A percentile compares a stretch with the other conserved stretches of the same genome.
Evolutionary conservation across 345 rosid species (phyloP).

Genomic region (Trapa bicornis): DNA sequence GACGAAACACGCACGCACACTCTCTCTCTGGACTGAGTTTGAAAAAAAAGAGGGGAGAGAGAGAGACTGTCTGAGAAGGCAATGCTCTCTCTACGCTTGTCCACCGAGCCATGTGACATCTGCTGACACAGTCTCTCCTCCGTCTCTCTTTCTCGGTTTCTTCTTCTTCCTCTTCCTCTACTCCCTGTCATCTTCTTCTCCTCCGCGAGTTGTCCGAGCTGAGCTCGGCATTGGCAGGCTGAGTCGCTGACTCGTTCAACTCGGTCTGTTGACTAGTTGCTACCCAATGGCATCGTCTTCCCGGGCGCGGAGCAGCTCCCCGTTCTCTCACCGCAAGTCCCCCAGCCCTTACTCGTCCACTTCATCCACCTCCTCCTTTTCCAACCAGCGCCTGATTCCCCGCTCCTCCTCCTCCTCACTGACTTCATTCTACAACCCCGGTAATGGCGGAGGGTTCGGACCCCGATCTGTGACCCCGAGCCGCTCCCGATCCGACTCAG

Average conservation of each 20-base stretch:
- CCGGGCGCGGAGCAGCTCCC: conserved; percentile 77
- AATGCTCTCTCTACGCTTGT: conserved; percentile 39
- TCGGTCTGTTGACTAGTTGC: conserved; percentile 20
- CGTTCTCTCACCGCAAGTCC: conserved; percentile 59
- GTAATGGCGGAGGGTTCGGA: conserved; percentile 22
- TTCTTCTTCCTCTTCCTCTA: not conserved
- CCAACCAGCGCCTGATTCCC: conserved; percentile 49
- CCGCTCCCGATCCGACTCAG: conserved; percentile 53
- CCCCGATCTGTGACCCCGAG: conserved; percentile 79
- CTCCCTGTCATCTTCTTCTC: conserved; percentile 24
- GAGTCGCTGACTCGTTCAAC: conserved; percentile 24
- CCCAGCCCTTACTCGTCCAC: conserved; percentile 67
- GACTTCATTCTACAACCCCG: conserved; percentile 37
- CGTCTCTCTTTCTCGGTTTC: conserved; percentile 44
- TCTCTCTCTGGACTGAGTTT: conserved; percentile 4
- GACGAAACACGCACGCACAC: conserved; percentile 40
- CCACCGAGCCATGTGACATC: conserved; percentile 60
- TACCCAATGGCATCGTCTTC: conserved; percentile 71
- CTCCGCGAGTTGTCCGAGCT: conserved; percentile 7
- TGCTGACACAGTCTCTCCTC: conserved; percentile 17
- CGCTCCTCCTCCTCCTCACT: conserved; percentile 69
- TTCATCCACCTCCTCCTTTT: conserved; percentile 61
- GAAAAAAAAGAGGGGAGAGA: not conserved
- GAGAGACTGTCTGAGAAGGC: not conserved
- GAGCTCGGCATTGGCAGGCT: conserved; percentile 4